phyloP scores from a whole-genome alignment of 805 yeast genomes.

The Lipomyces sp. region DNA sequence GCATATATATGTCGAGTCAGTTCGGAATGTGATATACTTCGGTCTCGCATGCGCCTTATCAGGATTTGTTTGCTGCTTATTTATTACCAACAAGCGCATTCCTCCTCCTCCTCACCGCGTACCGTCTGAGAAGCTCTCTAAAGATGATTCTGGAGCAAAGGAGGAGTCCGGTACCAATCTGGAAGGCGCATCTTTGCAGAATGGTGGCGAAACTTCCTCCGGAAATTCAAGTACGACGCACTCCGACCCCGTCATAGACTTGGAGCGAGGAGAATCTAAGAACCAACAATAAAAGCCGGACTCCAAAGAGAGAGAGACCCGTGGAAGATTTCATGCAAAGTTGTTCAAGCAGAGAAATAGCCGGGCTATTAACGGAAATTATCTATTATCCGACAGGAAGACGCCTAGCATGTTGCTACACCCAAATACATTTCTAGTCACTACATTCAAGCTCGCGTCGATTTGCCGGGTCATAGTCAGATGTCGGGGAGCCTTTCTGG shows the following conservation, averaged over 20 bases:
- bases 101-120: neutral
- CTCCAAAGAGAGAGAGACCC: too few relatives aligned
- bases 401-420: too few relatives aligned
- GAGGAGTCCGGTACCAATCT: neutral
- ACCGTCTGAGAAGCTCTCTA: neutral
- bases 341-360: too few relatives aligned
- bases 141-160: neutral
- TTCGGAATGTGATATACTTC: conserved; percentile 1
- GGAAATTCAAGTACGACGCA: neutral
- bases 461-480: too few relatives aligned
- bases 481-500: too few relatives aligned
- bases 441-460: too few relatives aligned
- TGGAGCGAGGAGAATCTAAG: conserved; percentile 6
- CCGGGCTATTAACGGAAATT: too few relatives aligned
- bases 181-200: neutral
- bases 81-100: conserved; percentile 8
- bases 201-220: neutral
- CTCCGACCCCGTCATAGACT: neutral
- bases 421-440: too few relatives aligned
- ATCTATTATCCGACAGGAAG: too few relatives aligned
- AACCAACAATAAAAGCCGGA: too few relatives aligned
- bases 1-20: neutral
- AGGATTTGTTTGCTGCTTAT: conserved; percentile 2
- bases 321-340: too few relatives aligned
- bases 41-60: conserved; percentile 6